phyloP scores from a whole-genome alignment of 2,329 filamentous ascomycete species.

The Fusarium xyrophilum region DNA sequence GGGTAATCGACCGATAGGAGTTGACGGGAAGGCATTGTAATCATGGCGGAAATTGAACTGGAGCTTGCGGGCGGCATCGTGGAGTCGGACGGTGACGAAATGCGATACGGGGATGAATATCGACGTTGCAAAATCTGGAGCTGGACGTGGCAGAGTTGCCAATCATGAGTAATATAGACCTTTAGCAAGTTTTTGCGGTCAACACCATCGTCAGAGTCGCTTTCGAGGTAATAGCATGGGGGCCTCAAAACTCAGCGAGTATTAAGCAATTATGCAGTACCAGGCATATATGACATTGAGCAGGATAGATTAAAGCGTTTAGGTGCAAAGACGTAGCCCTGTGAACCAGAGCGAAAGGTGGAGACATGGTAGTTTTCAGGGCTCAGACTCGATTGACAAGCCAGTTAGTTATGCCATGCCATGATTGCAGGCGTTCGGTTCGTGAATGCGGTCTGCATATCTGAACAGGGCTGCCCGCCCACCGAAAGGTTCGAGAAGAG shows the following conservation, averaged over 20 bases:
- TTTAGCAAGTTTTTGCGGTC: neutral
- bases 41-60: conserved; percentile 17
- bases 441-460: conserved; percentile 22
- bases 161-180: neutral
- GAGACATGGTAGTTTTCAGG: conserved; percentile 25
- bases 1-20: neutral
- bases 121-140: conserved; percentile 1
- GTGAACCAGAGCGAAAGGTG: conserved; percentile 21
- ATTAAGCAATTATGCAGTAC: conserved; percentile 14
- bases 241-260: conserved; percentile 4
- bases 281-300: conserved; percentile 2
- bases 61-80: conserved; percentile 22
- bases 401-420: conserved; percentile 15
- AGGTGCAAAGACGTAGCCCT: conserved; percentile 7
- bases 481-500: conserved; percentile 34
- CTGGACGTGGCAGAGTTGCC: neutral
- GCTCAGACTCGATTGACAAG: conserved; percentile 27
- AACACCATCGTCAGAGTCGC: neutral
- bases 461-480: conserved; percentile 9
- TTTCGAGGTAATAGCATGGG: neutral
- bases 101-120: neutral
- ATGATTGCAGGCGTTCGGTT: conserved; percentile 18
- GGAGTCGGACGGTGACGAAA: conserved; percentile 18
- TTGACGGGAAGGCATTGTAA: neutral
- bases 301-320: neutral